phyloP scores from a whole-genome alignment of 2,329 filamentous ascomycete species.

The Colletotrichum tamarilloi region DNA sequence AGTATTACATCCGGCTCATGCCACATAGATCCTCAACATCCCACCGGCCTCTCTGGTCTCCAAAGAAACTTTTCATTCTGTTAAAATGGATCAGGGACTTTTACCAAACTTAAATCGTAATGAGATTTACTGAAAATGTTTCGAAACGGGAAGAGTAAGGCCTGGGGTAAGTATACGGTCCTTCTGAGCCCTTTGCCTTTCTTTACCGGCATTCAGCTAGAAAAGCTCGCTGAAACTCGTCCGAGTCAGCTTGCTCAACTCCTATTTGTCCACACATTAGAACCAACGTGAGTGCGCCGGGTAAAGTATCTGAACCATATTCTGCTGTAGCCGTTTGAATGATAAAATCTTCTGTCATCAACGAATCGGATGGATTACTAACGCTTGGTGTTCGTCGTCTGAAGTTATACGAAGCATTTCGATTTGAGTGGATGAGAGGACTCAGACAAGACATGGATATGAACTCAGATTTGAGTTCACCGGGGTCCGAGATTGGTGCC shows the following conservation, averaged over 20 bases:
- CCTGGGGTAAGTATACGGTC: neutral
- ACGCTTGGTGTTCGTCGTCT: neutral
- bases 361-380: neutral
- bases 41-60: neutral
- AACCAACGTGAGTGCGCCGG: neutral
- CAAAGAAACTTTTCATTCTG: neutral
- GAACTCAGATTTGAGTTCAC: neutral
- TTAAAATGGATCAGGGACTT: neutral
- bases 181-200: no score
- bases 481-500: neutral
- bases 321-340: neutral
- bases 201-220: no score
- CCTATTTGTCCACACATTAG: neutral
- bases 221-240: neutral
- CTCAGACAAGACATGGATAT: neutral
- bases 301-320: neutral
- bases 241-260: neutral
- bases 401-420: neutral
- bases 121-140: neutral
- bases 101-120: neutral
- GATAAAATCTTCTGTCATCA: neutral
- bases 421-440: neutral
- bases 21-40: neutral
- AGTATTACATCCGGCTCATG: neutral
- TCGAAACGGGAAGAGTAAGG: neutral